phyloP scores from a whole-genome alignment of 371 early-diverging fungal species.

The Rhizopus arrhizus region DNA sequence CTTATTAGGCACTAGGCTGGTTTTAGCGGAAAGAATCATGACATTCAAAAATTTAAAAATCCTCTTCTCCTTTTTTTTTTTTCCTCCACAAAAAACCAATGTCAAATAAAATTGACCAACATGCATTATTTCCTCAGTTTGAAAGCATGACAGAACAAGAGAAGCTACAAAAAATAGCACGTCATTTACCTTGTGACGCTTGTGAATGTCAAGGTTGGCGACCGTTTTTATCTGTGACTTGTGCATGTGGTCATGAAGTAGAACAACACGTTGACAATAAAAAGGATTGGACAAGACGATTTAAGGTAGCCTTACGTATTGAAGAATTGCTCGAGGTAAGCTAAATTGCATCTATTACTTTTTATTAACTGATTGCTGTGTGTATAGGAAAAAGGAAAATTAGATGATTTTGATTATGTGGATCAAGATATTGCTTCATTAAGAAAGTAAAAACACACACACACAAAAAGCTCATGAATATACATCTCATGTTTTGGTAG shows the following conservation, averaged over 20 bases:
- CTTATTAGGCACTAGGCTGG: too few relatives aligned
- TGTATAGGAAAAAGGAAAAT: slow-evolving; percentile 52
- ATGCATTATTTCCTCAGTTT: slow-evolving; percentile 30
- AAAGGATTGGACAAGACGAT: slow-evolving; percentile 48
- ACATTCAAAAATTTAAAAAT: too few relatives aligned
- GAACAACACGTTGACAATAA: slow-evolving; percentile 44
- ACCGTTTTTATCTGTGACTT: slow-evolving; percentile 37
- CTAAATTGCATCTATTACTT: too few relatives aligned
- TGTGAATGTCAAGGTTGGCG: slow-evolving; percentile 51
- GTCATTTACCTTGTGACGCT: slow-evolving; percentile 46
- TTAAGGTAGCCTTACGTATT: slow-evolving; percentile 51
- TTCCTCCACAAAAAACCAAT: not conserved
- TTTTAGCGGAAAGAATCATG: too few relatives aligned
- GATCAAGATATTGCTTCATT: slow-evolving; percentile 52
- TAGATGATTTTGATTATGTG: slow-evolving; percentile 48
- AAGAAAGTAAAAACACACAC: slow-evolving; percentile 39
- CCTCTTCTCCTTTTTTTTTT: not conserved
- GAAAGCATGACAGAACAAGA: slow-evolving; percentile 31
- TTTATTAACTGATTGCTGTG: not conserved
- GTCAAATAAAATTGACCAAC: slow-evolving; percentile 4
- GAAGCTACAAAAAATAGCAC: slow-evolving; percentile 46
- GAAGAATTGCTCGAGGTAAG: slow-evolving; percentile 52
- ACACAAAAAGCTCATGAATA: not conserved
- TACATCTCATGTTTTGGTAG: slow-evolving; percentile 8
- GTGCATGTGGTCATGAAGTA: slow-evolving; percentile 51